Conservation (phyloP, 1,139 yeast species). For the Spencermartinsiella ligniputridi region DNA sequence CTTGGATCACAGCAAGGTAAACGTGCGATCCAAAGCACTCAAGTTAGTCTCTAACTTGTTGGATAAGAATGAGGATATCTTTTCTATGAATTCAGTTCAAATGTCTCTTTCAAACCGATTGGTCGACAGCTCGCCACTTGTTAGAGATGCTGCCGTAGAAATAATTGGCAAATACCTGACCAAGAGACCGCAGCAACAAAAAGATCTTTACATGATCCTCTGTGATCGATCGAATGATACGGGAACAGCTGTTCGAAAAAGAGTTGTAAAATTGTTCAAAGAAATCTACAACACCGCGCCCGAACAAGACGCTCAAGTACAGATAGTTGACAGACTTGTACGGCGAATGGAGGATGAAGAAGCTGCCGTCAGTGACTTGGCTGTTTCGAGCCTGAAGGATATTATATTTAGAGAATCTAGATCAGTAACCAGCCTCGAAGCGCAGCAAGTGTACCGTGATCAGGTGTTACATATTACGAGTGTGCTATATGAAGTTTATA, state of each 20-base stretch:
- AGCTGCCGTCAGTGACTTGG: constrained; percentile 46
- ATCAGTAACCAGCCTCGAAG: constrained; percentile 6
- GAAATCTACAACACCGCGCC: constrained; percentile 43
- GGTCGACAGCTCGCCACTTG: constrained; percentile 61
- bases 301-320: constrained; percentile 36
- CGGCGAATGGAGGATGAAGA: constrained; percentile 68
- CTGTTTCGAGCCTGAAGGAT: constrained; percentile 41
- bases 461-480: constrained; percentile 34
- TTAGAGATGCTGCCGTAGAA: constrained; percentile 72
- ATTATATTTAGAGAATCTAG: constrained; percentile 40
- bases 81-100: constrained; percentile 48
- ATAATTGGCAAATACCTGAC: constrained; percentile 51
- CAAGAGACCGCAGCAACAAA: constrained; percentile 42
- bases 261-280: constrained; percentile 51
- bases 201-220: constrained; percentile 48
- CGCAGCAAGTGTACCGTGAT: constrained; percentile 28
- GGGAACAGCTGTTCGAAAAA: constrained; percentile 61
- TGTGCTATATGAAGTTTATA: constrained; percentile 23
- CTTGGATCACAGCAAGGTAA: constrained; percentile 51
- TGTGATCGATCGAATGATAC: constrained; percentile 52
- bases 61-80: constrained; percentile 47
- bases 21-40: constrained; percentile 61
- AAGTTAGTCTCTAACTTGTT: constrained; percentile 51
- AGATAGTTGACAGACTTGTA: constrained; percentile 49
- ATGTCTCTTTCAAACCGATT: constrained; percentile 50